These are phyloP conservation scores for Tetracentron sinense DNA, from an alignment of 164 flowering plant species.

Conservation along the genomic window DNA sequence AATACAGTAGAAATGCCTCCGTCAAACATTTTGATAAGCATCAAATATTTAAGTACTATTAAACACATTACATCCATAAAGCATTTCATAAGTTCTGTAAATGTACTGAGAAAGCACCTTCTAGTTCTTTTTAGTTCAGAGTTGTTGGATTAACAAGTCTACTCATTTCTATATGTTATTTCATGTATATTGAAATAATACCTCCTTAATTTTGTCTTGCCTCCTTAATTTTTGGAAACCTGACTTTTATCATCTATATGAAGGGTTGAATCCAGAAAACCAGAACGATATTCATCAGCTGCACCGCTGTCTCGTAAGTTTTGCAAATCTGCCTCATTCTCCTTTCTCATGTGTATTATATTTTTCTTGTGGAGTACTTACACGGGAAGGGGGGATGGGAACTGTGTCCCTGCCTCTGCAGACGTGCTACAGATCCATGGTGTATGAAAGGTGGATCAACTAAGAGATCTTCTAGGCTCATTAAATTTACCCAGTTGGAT, in stretches of 20 bases:
- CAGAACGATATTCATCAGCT: constrained; percentile 98
- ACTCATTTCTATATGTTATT: neutral
- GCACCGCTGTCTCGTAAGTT: constrained; percentile 95
- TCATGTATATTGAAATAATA: neutral
- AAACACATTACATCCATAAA: too few relatives aligned
- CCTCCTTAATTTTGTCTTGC: neutral
- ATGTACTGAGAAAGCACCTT: neutral
- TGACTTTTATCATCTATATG: constrained; percentile 41
- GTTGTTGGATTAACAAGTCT: neutral
- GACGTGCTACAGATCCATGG: neutral
- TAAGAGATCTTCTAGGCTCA: too few relatives aligned
- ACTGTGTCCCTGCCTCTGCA: too few relatives aligned
- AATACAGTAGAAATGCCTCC: too few relatives aligned
- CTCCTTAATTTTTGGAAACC: constrained; percentile 21
- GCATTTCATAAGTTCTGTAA: too few relatives aligned
- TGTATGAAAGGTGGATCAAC: neutral
- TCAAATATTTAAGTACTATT: too few relatives aligned
- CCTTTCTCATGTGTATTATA: neutral
- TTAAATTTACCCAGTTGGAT: too few relatives aligned
- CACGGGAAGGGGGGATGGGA: neutral
- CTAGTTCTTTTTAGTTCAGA: neutral
- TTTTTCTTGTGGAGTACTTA: neutral
- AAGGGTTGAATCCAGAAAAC: constrained; percentile 98
- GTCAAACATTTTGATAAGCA: too few relatives aligned
- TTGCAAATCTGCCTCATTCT: neutral